phyloP scores from a whole-genome alignment of 2,329 filamentous ascomycete genomes.

The Pseudocercospora fijiensis region DNA sequence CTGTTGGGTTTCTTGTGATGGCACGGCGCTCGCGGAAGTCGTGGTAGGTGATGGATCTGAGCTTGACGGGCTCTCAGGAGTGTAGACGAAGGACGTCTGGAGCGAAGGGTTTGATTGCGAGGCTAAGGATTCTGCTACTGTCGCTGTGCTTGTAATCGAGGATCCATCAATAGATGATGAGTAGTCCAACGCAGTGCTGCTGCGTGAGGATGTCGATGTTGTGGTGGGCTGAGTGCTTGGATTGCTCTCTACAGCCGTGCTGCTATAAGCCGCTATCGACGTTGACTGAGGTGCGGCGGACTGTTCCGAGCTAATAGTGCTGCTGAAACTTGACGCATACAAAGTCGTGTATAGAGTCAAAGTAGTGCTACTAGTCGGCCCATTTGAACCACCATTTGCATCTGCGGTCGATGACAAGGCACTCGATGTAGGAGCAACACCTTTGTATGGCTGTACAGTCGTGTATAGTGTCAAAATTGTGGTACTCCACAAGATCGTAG shows the following conservation, averaged over 20 bases:
- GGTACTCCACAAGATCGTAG: slow-evolving; percentile 16
- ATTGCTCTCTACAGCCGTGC: neutral
- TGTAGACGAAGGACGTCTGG: neutral
- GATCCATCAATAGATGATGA: neutral
- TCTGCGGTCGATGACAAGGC: neutral
- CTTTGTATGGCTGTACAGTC: slow-evolving; percentile 22
- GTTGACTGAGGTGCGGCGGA: neutral
- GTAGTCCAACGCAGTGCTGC: neutral
- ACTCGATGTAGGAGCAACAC: neutral
- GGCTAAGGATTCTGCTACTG: neutral
- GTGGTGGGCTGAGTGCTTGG: neutral
- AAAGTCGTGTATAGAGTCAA: slow-evolving; percentile 5
- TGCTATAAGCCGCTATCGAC: neutral
- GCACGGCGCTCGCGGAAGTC: neutral
- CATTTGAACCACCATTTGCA: neutral
- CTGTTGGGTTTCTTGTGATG: too few relatives aligned
- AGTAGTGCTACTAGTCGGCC: neutral
- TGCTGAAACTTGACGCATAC: neutral
- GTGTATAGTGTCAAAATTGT: slow-evolving; percentile 29
- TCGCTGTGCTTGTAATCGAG: neutral
- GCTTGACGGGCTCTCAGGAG: neutral
- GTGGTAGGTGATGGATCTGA: neutral
- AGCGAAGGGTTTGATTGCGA: neutral
- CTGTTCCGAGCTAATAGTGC: neutral
- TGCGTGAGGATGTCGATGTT: neutral